Base-by-base conservation (phyloP, 75 land plant species). In the Selaginella moellendorffii region DNA sequence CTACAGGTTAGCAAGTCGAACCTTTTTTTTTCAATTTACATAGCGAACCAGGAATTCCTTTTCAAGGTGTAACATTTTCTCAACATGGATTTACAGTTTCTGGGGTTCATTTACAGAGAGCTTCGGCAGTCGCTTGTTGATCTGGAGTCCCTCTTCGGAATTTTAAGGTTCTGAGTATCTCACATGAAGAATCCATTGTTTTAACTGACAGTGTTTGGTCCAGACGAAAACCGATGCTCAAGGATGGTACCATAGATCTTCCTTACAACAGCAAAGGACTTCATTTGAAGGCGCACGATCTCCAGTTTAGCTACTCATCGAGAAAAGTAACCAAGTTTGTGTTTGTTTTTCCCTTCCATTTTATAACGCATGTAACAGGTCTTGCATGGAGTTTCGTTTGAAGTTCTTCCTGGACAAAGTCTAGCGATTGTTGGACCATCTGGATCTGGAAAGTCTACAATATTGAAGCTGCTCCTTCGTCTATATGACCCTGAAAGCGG, bases 401-500 rank as follows among this genome's bases (percentile, higher is more conserved):
- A 20, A 25, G 78, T 70, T 29, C 65, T 71, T 25, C 78, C 78
- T 19, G 78, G 78, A n/a, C 42, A 72, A 53, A 76, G 78, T 69
- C 51, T 76, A 31, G 78, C 78, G 25, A 61, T 76, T 30, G 78
- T 76, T 8, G 78, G 78, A 22, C 70, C 78, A 30, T 72, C 76
- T 0, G 78, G 78, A 20, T 72, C 76, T 27, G 78, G 78, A 30
- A 76, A 76, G 60, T 76, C 78, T 26, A 76, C 78, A n/a, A 67
- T 76, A 52, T 74, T 76, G 24, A 76, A 76, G 66, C 68, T 76
- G 21, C 53, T 76, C 24, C 30, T 76, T 29, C 78, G 78, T 14
- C 75, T 76, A 26, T 76, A 76, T 65, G 78, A 76, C 63, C 78
- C 78, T 26, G 62, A 63, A 26, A 66, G 28, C 14, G 78, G 78